Evolutionary conservation across 257 asterid species (phyloP), one percentile per base, ranked within the genome.

Genomic region (Pogostemon cablin): DNA sequence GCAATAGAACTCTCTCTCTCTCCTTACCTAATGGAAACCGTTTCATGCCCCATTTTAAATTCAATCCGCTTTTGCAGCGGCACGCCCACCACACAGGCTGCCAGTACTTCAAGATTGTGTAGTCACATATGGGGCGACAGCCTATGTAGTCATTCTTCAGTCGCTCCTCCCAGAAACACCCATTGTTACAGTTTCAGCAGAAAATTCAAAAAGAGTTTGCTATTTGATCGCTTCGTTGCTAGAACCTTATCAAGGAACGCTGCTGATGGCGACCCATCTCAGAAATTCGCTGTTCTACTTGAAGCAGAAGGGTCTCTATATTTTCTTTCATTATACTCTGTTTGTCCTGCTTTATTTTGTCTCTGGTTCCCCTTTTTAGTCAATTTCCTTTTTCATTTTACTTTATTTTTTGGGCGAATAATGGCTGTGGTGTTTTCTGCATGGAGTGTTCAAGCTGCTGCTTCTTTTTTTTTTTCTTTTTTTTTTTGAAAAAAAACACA

Each of bases 241-340:
- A 72, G 48, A 72, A 72, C 81, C 40, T 72, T 85, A 17, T 63
- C 86, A 4, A 39, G 32, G 25, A 58, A 60, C 38, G 11, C 43
- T 49, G 5, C 72, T 55, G 90, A 73, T 15, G 55, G 69, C 17
- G 71, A 65, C 56, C 82, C 77, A 65, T 72, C 90, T 73, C 81
- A 68, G 58, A 70, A 86, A 72, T 79, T 87, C 66, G 91, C 96
- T 25, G 77, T 89, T 79, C 93, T 93, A 63, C 87, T 93, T 69
- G 93, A 93, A 86, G 95, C 86, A 72, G 99, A 93, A 83, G 98
- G 98, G 99, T 93, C 57, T 46, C 72, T 52, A 9, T 11, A 12
- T 37, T 68, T 72, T 11, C 42, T 62, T 40, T 61, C 34, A 20
- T 64, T 42, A 60, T 38, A 2, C 5, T 56, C 25, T 65, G 34